Evolutionary conservation across 2,329 filamentous ascomycete genomes (phyloP), one percentile per base, ranked within the genome.

Genomic region (Phaeoacremonium minimum): DNA sequence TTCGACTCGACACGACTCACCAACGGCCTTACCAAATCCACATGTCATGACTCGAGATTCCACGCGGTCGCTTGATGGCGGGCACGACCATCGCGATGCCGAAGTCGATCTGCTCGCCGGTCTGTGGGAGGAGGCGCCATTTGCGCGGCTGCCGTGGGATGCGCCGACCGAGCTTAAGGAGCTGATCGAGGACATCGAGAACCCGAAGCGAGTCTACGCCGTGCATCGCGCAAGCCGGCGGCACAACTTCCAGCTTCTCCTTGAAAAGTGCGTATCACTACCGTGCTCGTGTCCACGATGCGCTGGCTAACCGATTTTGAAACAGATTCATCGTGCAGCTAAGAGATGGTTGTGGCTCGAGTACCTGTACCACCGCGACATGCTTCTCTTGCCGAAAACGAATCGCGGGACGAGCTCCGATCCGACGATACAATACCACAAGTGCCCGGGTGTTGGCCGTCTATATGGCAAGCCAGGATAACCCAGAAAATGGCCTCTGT

Each of bases 391-490:
- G 78, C 56, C 80, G 85, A 37, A 84, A 76, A 58, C 76, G 85
- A 46, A 64, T 82, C 28, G 74, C 78, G 17, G 77, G 74, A 20
- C 77, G 78, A 45, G 75, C 75, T 1, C 87, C 87, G 3, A 75
- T 88, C 48, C 81, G 87, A 42, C 76, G 83, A 51, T 93, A 90
- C 50, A 95, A 84, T 39, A 75, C 83, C 15, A 79, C 88, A 31
- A 95, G 87, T 51, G 88, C 89, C 7, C 77, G 87, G 50, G 87
- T 85, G 2, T 63, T 95, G 19, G 89, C 89, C 11, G 77, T 87
- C 38, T 87, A 86, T 51, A 71, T 95, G 34, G 87, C 88, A 8
- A 86, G 83, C 50, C 81, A 88, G 52, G 85, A 90, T 49, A 79
- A 93, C 46, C 80, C 88, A 0, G 80, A 87, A 44, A 70, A 65